Evolutionary conservation across 345 rosid species (phyloP).

Genomic region (Dipteronia dyeriana): DNA sequence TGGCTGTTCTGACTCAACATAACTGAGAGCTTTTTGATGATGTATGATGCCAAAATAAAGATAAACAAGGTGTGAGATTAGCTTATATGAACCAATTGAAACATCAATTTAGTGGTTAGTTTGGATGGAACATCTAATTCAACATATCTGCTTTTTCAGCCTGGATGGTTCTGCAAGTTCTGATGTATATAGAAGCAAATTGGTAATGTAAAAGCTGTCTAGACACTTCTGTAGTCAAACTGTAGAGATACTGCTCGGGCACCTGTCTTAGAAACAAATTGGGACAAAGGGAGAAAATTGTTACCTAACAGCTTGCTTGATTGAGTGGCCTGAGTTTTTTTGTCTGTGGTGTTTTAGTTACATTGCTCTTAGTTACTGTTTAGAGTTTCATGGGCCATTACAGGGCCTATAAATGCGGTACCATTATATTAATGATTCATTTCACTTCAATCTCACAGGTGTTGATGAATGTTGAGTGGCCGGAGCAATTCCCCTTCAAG

Average conservation of each 20-base stretch:
- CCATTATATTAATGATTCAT: not conserved
- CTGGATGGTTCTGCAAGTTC: not conserved
- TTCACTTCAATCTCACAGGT: constrained; percentile 37
- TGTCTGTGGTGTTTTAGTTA: not conserved
- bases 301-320: not conserved
- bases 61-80: not conserved
- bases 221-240: not conserved
- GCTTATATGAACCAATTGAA: not conserved
- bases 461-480: constrained; percentile 81
- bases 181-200: not conserved
- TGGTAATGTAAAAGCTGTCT: not conserved
- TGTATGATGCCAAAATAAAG: too few species aligned
- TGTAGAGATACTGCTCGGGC: not conserved
- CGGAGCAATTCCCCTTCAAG: constrained; percentile 83
- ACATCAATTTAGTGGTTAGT: too few species aligned
- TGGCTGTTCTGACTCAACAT: not conserved
- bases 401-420: not conserved
- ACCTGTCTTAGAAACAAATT: not conserved
- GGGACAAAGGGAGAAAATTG: not conserved
- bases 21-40: constrained; percentile 1
- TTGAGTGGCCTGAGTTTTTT: not conserved
- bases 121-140: too few species aligned
- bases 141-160: not conserved
- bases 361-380: not conserved
- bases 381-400: constrained; percentile 3